Conservation (phyloP, 139 green algal genomes). For the Micromonas pusilla region DNA sequence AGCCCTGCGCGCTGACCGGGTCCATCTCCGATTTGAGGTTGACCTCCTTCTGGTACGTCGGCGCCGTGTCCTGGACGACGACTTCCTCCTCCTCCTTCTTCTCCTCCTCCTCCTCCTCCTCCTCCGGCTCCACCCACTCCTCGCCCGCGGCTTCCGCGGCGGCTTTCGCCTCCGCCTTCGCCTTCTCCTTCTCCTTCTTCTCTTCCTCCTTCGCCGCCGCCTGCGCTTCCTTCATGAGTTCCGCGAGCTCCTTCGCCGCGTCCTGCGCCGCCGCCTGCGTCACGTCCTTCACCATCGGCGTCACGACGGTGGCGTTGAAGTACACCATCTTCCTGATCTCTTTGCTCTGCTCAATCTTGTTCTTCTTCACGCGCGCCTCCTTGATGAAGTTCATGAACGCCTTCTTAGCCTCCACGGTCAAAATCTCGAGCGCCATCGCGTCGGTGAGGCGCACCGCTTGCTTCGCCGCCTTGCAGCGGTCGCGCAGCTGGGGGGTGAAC, state of each 20-base stretch:
- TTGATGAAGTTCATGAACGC: constrained; percentile 56
- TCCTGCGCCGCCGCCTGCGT: constrained; percentile 30
- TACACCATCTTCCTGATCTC: constrained; percentile 90
- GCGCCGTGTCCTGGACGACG: constrained; percentile 42
- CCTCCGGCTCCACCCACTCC: constrained; percentile 19
- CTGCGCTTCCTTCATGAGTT: constrained; percentile 29
- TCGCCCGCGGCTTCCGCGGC: no score
- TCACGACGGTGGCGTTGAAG: constrained; percentile 84
- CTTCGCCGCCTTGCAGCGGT: constrained; percentile 54
- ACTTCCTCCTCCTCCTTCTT: constrained; percentile 42
- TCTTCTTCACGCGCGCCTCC: constrained; percentile 43
- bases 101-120: constrained; percentile 39
- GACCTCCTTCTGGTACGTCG: constrained; percentile 76
- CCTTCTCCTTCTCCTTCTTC: constrained; percentile 25
- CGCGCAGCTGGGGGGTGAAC: constrained; percentile 53
- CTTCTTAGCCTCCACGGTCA: constrained; percentile 22
- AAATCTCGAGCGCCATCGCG: constrained; percentile 34
- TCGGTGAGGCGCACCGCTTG: constrained; percentile 63
- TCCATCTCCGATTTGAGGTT: constrained; percentile 78
- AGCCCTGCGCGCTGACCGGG: constrained; percentile 58
- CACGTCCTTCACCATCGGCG: constrained; percentile 66
- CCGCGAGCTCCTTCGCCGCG: constrained; percentile 38
- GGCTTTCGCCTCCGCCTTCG: constrained; percentile 6
- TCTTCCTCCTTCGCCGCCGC: constrained; percentile 34
- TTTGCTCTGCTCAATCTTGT: constrained; percentile 60